These are phyloP conservation scores for Sporisorium exsertum DNA, from an alignment of 1,284 basidiomycete species.

Conservation along the genomic window DNA sequence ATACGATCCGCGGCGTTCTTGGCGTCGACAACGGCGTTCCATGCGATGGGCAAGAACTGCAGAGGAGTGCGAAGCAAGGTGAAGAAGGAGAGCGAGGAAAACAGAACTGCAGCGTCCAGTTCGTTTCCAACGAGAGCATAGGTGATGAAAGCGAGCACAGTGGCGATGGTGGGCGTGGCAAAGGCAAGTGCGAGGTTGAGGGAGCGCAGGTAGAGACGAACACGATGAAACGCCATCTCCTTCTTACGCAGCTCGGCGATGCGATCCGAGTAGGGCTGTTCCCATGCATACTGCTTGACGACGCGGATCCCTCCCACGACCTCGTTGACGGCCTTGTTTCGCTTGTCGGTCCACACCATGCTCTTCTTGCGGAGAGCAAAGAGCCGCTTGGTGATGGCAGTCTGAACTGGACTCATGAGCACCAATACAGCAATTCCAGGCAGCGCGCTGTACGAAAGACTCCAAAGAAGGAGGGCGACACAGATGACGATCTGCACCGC, in stretches of 20 bases:
- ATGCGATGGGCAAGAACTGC: slow-evolving; percentile 76
- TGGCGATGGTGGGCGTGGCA: slow-evolving; percentile 47
- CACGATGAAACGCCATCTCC: slow-evolving; percentile 72
- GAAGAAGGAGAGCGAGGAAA: slow-evolving; percentile 80
- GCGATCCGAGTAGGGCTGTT: slow-evolving; percentile 70
- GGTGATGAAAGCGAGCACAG: slow-evolving; percentile 49
- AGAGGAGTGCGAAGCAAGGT: slow-evolving; percentile 64
- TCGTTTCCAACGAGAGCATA: slow-evolving; percentile 77
- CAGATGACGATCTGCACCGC: slow-evolving; percentile 41
- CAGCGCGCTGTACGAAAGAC: slow-evolving; percentile 36
- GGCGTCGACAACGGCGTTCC: slow-evolving; percentile 83
- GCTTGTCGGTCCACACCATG: slow-evolving; percentile 41
- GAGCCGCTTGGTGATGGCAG: slow-evolving; percentile 42
- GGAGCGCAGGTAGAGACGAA: slow-evolving; percentile 41
- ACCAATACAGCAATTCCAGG: slow-evolving; percentile 70
- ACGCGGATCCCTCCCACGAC: slow-evolving; percentile 49
- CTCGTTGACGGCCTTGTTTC: slow-evolving; percentile 35
- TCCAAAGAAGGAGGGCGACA: slow-evolving; percentile 61
- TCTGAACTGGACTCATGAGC: slow-evolving; percentile 69
- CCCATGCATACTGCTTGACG: slow-evolving; percentile 59
- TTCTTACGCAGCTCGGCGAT: slow-evolving; percentile 73
- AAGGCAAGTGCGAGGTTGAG: slow-evolving; percentile 51
- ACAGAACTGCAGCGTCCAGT: slow-evolving; percentile 79
- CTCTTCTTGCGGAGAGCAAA: slow-evolving; percentile 40
- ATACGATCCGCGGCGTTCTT: slow-evolving; percentile 35